phyloP scores from a whole-genome alignment of 2,329 filamentous ascomycete genomes.

The Proliferodiscus dingleyae region DNA sequence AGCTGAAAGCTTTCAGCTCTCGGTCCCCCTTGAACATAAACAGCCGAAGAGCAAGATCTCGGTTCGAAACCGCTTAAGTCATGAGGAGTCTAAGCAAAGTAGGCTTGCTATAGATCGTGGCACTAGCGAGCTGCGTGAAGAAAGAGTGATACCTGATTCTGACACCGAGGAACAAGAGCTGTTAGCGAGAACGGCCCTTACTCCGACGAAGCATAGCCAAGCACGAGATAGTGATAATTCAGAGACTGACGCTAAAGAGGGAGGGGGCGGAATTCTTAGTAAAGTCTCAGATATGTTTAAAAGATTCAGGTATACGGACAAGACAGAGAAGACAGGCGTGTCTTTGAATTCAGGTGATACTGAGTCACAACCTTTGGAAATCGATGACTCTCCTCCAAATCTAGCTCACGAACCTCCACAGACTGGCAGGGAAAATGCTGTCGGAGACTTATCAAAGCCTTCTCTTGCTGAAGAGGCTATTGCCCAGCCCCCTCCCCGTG shows the following conservation, averaged over 20 bases:
- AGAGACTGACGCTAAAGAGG: too few relatives aligned
- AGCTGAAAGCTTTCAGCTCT: too few relatives aligned
- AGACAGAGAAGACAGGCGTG: background rate
- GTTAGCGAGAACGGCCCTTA: too few relatives aligned
- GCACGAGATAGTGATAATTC: too few relatives aligned
- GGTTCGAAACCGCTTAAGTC: background rate
- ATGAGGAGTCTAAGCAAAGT: background rate
- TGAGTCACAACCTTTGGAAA: conserved; percentile 1
- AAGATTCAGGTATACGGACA: background rate
- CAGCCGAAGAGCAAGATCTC: background rate
- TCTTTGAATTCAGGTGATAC: background rate
- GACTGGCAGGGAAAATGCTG: background rate
- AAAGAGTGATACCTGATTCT: background rate
- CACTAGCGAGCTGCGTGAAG: background rate
- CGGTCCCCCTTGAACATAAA: background rate
- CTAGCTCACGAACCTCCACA: background rate
- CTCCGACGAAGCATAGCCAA: too few relatives aligned
- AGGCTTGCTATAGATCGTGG: conserved; percentile 1
- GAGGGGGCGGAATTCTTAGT: too few relatives aligned
- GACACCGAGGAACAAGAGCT: background rate
- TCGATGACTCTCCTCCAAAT: conserved; percentile 8
- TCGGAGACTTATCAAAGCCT: background rate
- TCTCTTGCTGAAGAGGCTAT: background rate
- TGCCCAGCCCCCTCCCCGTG: background rate
- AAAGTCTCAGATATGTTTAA: background rate